Evolutionary conservation across 2,329 filamentous ascomycete species (phyloP), one percentile per base, ranked within the genome.

Genomic region (Fusarium luffae): DNA sequence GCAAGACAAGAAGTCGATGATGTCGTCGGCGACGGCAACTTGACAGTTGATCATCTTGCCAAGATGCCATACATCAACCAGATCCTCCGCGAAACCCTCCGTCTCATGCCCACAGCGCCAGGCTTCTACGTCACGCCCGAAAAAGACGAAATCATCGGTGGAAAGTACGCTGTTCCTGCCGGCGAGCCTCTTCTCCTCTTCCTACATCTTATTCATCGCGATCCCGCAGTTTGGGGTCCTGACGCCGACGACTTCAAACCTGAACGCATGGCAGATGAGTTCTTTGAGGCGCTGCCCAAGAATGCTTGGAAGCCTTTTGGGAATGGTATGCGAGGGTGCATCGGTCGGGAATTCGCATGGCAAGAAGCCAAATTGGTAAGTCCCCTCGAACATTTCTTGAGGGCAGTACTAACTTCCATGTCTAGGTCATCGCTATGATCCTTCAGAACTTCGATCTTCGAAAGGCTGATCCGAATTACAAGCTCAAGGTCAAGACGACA

Each of bases 241-340:
- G 59, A 64, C 27, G 59, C 61, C 0, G 50, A 58, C 0, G 61
- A 41, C 18, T 64, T 64, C 4, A 63, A 7, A 0, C 61, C 61
- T 1, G 61, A 64, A 19, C 41, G 61, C 3, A 64, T 64, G 61
- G 28, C 50, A 0, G 59, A 64, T 6, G 61, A 64, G 19, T 30
- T 27, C 19, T 63, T 64, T 4, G 37, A 58, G 4, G 21, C 47
- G 4, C 40, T 64, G 0, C 59, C 61, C 25, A 63, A 64, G n/a
- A 64, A 64, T 21, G 34, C 59, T 0, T 64, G 59, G 61, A 64
- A 64, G 16, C 61, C 61, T 2, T 63, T 63, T 1, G 61, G 61
- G 0, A 64, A 64, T 14, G 61, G 61, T 0, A 64, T 63, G 21
- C 9, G 61, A 46, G 61, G 61, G 1, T 63, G 61, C 0, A 63